These are phyloP conservation scores for Sporothrix variecibatus DNA, from an alignment of 2,329 filamentous ascomycete genomes.

Conservation along the genomic window DNA sequence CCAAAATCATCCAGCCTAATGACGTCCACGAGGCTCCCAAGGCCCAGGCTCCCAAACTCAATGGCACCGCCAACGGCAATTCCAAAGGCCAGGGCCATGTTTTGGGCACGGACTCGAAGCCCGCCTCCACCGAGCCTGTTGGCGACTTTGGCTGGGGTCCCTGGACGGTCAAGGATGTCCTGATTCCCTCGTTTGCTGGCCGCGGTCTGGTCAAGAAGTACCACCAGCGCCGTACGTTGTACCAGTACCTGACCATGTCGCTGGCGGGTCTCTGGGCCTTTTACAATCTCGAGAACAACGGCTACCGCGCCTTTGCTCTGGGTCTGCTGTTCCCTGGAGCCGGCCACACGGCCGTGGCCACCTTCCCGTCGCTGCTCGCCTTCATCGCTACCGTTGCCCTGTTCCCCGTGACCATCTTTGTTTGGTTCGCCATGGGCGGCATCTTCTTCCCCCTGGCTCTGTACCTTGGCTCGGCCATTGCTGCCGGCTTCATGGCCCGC, in stretches of 20 bases:
- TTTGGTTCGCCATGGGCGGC: constrained; percentile 2
- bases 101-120: not conserved
- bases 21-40: not conserved
- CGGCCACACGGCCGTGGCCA: not conserved
- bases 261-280: not conserved
- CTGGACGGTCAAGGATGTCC: not conserved
- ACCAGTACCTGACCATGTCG: not conserved
- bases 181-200: not conserved
- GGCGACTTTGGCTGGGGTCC: not conserved
- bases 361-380: not conserved
- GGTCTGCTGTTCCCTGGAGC: not conserved
- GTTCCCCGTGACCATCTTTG: constrained; percentile 1
- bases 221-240: not conserved
- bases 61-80: not conserved
- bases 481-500: not conserved
- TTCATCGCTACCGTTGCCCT: not conserved
- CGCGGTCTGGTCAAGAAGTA: not conserved
- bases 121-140: not conserved
- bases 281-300: not conserved
- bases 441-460: not conserved
- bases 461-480: not conserved
- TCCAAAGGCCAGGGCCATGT: not conserved
- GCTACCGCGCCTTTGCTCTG: not conserved
- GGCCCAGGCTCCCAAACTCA: not conserved
- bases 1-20: not conserved